Conservation (phyloP, 2,329 filamentous ascomycete species). For the Davidsoniella virescens region DNA sequence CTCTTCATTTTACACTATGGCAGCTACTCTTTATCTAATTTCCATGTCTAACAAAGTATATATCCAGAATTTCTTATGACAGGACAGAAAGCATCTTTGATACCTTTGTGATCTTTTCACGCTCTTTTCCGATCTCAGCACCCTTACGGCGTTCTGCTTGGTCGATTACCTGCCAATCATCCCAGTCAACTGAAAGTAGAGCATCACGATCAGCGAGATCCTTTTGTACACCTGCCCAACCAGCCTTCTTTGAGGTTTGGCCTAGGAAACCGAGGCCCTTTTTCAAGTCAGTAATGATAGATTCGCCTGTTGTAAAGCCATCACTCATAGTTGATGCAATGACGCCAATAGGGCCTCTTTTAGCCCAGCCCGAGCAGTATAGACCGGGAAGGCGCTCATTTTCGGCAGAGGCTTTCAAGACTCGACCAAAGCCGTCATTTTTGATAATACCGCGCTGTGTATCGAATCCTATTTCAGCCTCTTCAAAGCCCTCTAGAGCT, state of each 20-base stretch:
- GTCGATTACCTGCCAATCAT: conserved; percentile 75
- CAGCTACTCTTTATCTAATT: too few relatives aligned
- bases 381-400: conserved; percentile 43
- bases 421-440: conserved; percentile 67
- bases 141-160: conserved; percentile 56
- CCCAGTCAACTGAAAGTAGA: conserved; percentile 50
- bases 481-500: conserved; percentile 55
- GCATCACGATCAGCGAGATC: conserved; percentile 23
- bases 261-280: conserved; percentile 26
- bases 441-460: conserved; percentile 55
- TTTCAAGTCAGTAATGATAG: conserved; percentile 63
- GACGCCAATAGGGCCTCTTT: conserved; percentile 82
- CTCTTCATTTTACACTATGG: not conserved
- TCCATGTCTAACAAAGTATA: not conserved
- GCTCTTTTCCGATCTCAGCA: conserved; percentile 50
- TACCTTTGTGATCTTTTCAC: conserved; percentile 51
- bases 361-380: conserved; percentile 95
- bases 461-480: conserved; percentile 67
- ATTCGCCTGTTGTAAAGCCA: conserved; percentile 76
- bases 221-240: conserved; percentile 61
- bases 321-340: conserved; percentile 95
- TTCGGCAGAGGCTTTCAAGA: conserved; percentile 22
- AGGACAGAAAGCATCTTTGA: conserved; percentile 39
- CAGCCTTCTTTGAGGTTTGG: conserved; percentile 21
- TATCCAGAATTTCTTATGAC: not conserved